Evolutionary conservation across 768 basidiomycete genomes (phyloP), one percentile per base, ranked within the genome.

Genomic region (Cantharellus cinnabarinus): DNA sequence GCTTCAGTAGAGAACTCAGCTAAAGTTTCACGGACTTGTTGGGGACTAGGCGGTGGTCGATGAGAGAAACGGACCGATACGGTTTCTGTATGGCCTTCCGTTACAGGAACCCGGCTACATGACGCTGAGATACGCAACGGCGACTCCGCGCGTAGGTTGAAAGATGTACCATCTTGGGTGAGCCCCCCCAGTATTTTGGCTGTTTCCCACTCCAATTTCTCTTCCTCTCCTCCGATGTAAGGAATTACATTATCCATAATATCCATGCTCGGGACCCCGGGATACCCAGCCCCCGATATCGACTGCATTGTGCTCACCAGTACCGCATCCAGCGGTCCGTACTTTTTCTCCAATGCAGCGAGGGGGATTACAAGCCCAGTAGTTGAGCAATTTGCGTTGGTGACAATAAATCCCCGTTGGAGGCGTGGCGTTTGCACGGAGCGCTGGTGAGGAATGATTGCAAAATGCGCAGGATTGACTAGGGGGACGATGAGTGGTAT

Each of bases 141-240:
- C 44, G 80, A 74, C n/a, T 67, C 67, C 0, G 80, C 71, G 71
- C 90, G 90, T 79, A 89, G 82, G 67, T 95, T 93, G 69, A 95
- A 98, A 5, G 77, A 66, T 60, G 76, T 78, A 3, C 68, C 63
- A 55, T 75, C 74, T 7, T 7, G 7, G 2, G 73, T 65, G 59
- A 97, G 65, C 2, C 83, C 89, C 34, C 95, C 94, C 29, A 99
- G 80, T 66, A 99, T 99, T 74, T 98, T 99, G 65, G 86, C 78
- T 3, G 89, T 84, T 73, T 99, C 95, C 95, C 95, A 99, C 69
- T 99, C 94, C 63, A 98, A 90, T 69, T 98, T 99, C 68, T 98
- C 95, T 66, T 90, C 87, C 67, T 97, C 94, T 55, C 93, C 89
- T 15, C 78, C 71, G 69, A 99, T 98, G 71, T 87, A 82, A 3